A percentile compares a stretch with the other conserved stretches of the same genome.
Evolutionary conservation across 2,329 filamentous ascomycete genomes (phyloP).

Genomic region (Dactylellina leptospora): DNA sequence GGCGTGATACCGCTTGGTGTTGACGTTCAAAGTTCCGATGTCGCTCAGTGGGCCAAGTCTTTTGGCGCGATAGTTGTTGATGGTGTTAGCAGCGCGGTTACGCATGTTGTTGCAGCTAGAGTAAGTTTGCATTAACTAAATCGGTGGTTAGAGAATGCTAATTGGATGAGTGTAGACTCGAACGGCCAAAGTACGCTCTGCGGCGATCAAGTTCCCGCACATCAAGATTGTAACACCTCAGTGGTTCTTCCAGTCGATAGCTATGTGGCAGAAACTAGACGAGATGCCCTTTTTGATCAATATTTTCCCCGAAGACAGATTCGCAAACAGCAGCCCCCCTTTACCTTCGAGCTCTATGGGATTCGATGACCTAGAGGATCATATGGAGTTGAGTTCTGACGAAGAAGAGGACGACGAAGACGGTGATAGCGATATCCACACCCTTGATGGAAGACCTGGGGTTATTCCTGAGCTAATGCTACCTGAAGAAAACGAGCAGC

Average conservation of each 20-base stretch:
- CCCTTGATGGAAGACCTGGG: conserved; percentile 53
- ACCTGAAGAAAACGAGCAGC: conserved; percentile 57
- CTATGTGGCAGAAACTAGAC: conserved; percentile 81
- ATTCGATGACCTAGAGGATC: conserved; percentile 57
- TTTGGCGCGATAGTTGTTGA: conserved; percentile 76
- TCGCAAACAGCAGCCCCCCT: conserved; percentile 58
- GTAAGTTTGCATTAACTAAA: conserved; percentile 31
- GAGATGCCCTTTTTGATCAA: conserved; percentile 81
- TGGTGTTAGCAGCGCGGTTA: conserved; percentile 63
- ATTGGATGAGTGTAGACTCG: conserved; percentile 72
- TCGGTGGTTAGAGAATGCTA: conserved; percentile 30
- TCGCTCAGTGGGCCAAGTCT: conserved; percentile 82
- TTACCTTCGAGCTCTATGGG: conserved; percentile 60
- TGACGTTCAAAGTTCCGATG: conserved; percentile 80
- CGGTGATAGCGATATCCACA: conserved; percentile 54
- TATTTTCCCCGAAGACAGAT: conserved; percentile 73
- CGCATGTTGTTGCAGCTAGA: conserved; percentile 65
- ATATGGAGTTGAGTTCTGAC: conserved; percentile 63
- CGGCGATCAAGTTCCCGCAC: conserved; percentile 73
- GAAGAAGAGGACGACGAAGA: conserved; percentile 60
- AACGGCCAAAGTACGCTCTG: conserved; percentile 90
- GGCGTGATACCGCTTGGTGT: conserved; percentile 86
- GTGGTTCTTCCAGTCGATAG: conserved; percentile 87
- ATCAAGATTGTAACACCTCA: conserved; percentile 92
- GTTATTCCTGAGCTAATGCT: conserved; percentile 58